These are phyloP conservation scores for Suhomyces xylopsoci DNA, from an alignment of 805 yeast species.

Conservation along the genomic window DNA sequence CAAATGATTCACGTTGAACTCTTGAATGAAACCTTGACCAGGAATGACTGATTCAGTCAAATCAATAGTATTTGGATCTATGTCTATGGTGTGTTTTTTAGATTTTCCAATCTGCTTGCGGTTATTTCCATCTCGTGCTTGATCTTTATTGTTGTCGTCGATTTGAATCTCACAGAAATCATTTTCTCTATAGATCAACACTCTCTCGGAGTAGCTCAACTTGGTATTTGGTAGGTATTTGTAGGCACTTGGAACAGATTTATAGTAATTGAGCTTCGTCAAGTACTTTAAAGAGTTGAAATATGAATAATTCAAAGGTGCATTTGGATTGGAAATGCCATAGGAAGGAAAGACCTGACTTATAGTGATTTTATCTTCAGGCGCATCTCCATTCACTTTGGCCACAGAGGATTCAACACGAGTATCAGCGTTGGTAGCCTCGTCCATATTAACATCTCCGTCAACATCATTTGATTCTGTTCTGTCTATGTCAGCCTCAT, in stretches of 20 bases:
- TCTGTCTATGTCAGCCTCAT: neutral
- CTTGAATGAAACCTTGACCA: conserved; percentile 44
- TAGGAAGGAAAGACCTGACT: conserved; percentile 42
- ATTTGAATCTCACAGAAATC: conserved; percentile 22
- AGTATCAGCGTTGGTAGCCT: conserved; percentile 1
- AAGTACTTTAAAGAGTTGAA: conserved; percentile 33
- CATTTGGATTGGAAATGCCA: conserved; percentile 26
- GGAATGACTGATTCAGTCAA: conserved; percentile 39
- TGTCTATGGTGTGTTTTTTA: conserved; percentile 27
- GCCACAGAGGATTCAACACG: neutral
- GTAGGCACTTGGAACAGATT: conserved; percentile 20
- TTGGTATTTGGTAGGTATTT: conserved; percentile 26
- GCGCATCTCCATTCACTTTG: neutral
- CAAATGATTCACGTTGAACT: conserved; percentile 36
- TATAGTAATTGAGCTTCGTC: conserved; percentile 37
- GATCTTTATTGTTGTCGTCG: conserved; percentile 1
- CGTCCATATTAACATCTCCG: neutral
- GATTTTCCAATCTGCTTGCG: conserved; percentile 29
- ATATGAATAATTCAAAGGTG: conserved; percentile 31
- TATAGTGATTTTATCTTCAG: conserved; percentile 31
- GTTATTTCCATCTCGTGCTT: conserved; percentile 8
- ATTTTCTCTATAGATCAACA: conserved; percentile 26
- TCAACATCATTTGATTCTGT: neutral
- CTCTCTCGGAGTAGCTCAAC: conserved; percentile 33
- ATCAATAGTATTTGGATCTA: conserved; percentile 41